A percentile compares a stretch with the other conserved stretches of the same genome.
Evolutionary conservation across 2,329 filamentous ascomycete species (phyloP).

Genomic region (Aspergillus terreus): DNA sequence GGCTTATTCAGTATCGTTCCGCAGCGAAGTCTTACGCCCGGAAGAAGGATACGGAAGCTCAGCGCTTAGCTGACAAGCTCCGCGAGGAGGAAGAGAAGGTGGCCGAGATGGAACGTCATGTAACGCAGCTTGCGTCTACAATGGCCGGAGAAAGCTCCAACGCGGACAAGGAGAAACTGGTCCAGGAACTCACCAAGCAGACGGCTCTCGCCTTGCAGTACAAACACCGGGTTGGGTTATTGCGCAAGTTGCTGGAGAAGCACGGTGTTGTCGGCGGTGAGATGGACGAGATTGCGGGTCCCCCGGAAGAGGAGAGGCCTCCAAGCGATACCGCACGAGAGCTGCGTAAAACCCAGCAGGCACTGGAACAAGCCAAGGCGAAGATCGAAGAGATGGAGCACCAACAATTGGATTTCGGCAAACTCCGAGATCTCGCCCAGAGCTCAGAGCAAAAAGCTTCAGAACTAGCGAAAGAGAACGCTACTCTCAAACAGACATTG

Average conservation of each 20-base stretch:
- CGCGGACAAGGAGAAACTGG: constrained; percentile 37
- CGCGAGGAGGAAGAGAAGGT: constrained; percentile 48
- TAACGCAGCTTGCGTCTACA: constrained; percentile 39
- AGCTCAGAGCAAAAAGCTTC: constrained; percentile 40
- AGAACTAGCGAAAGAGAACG: constrained; percentile 41
- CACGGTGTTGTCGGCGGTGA: constrained; percentile 36
- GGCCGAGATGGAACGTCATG: constrained; percentile 41
- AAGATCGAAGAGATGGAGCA: constrained; percentile 32
- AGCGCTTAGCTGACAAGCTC: constrained; percentile 50
- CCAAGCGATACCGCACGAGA: constrained; percentile 21
- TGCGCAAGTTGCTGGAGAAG: constrained; percentile 36
- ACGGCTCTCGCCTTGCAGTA: constrained; percentile 44
- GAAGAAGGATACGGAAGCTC: constrained; percentile 56
- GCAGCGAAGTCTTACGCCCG: constrained; percentile 57
- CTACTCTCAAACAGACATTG: constrained; percentile 37
- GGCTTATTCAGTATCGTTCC: constrained; percentile 57
- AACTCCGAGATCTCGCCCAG: constrained; percentile 32
- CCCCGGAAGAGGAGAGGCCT: constrained; percentile 15
- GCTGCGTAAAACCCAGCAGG: constrained; percentile 30
- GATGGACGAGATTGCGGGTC: constrained; percentile 17
- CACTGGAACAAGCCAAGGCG: constrained; percentile 31
- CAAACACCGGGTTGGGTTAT: constrained; percentile 38
- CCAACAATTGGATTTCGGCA: constrained; percentile 30
- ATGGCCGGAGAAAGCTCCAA: constrained; percentile 31
- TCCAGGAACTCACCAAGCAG: constrained; percentile 42